Conservation (phyloP, 352 stramenopile species). For the Phytophthora citricola region DNA sequence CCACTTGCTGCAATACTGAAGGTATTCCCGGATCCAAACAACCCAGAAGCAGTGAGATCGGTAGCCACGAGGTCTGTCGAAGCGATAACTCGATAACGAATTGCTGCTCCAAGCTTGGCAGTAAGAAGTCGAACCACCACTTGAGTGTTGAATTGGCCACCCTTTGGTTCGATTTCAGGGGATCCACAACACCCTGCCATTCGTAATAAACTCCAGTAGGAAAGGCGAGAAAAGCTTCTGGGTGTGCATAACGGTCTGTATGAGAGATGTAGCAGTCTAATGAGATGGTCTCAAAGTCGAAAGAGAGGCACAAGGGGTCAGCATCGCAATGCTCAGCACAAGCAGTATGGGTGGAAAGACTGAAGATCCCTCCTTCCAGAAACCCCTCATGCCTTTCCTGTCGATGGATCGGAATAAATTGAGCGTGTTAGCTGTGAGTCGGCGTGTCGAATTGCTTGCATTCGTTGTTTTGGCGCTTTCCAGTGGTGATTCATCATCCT, state of each 20-base stretch:
- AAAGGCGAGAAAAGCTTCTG: slow-evolving; percentile 72
- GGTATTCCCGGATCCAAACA: slow-evolving; percentile 37
- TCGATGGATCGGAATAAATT: slow-evolving; percentile 49
- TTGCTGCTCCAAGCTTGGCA: slow-evolving; percentile 54
- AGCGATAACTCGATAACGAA: slow-evolving; percentile 64
- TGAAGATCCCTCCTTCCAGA: slow-evolving; percentile 61
- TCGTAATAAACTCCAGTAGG: slow-evolving; percentile 79
- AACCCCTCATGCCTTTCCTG: slow-evolving; percentile 60
- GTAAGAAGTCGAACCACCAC: slow-evolving; percentile 63
- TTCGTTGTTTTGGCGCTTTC: not conserved
- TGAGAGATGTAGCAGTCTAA: slow-evolving; percentile 77
- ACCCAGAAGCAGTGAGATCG: slow-evolving; percentile 19
- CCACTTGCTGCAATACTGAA: slow-evolving; percentile 46
- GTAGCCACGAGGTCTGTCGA: slow-evolving; percentile 17
- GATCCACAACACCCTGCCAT: slow-evolving; percentile 62
- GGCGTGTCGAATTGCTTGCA: not conserved
- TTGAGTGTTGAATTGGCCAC: slow-evolving; percentile 64
- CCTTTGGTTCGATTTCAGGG: slow-evolving; percentile 66
- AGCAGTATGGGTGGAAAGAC: slow-evolving; percentile 29
- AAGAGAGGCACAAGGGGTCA: slow-evolving; percentile 71
- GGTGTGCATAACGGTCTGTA: slow-evolving; percentile 69
- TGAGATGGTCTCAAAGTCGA: slow-evolving; percentile 70
- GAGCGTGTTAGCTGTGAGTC: slow-evolving; percentile 24
- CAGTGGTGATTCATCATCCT: not conserved
- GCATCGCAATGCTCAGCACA: slow-evolving; percentile 58